phyloP scores from a whole-genome alignment of 2,329 filamentous ascomycete genomes.

The Aspergillus bombycis region DNA sequence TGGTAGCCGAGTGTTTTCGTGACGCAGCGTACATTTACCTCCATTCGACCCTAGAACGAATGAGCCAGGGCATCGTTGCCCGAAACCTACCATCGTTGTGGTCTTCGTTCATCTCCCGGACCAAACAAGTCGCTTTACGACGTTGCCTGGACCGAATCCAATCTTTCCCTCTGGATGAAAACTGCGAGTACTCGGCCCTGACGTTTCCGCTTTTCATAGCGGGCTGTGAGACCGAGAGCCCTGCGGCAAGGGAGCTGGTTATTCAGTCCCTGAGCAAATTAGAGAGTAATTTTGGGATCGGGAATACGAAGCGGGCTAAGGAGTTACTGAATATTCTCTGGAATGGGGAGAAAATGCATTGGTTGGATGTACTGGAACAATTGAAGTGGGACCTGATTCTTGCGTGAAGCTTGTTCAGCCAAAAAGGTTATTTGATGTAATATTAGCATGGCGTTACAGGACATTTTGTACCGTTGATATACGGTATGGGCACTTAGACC shows the following conservation, averaged over 20 bases:
- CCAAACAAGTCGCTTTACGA: conserved; percentile 33
- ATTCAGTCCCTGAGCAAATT: conserved; percentile 31
- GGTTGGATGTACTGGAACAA: conserved; percentile 36
- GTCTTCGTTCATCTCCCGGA: conserved; percentile 26
- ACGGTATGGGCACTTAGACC: not conserved
- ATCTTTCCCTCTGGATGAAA: conserved; percentile 32
- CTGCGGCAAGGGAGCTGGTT: conserved; percentile 29
- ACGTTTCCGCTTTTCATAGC: conserved; percentile 43
- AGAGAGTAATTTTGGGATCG: conserved; percentile 40
- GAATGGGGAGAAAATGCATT: conserved; percentile 29
- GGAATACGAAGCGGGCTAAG: conserved; percentile 38
- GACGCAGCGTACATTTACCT: conserved; percentile 42
- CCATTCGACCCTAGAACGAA: conserved; percentile 38
- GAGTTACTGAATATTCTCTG: conserved; percentile 35
- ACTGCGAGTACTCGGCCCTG: conserved; percentile 42
- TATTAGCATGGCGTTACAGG: not conserved
- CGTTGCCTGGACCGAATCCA: conserved; percentile 31
- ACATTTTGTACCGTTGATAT: not conserved
- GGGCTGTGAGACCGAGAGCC: conserved; percentile 34
- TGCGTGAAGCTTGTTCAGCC: conserved; percentile 20
- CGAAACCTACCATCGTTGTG: conserved; percentile 4
- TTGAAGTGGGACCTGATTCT: conserved; percentile 39
- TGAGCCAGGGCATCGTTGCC: conserved; percentile 17
- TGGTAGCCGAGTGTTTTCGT: conserved; percentile 43
- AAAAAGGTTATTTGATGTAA: not conserved